Percentiles rank a stretch among this genome's conserved stretches.
Evolutionary conservation across 306 rosid species (phyloP).

Genomic region (Echinosophora koreensis): DNA sequence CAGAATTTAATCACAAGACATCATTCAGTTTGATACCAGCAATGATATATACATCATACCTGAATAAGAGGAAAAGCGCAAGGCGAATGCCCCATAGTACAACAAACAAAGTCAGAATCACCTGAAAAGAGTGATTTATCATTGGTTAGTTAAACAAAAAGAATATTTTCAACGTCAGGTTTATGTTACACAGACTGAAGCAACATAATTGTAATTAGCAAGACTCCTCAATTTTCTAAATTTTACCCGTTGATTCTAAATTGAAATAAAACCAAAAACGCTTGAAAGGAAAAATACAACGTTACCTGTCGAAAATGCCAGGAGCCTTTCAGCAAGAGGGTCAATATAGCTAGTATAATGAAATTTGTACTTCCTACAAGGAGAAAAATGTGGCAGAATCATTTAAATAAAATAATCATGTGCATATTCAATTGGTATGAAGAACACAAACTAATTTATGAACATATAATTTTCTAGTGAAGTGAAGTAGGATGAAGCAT

Average conservation of each 20-base stretch:
- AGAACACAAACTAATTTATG: background rate
- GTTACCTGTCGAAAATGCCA: conserved; percentile 94
- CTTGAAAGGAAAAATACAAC: background rate
- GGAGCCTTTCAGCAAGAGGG: conserved; percentile 71
- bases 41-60: conserved; percentile 55
- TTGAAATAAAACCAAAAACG: background rate
- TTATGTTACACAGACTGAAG: background rate
- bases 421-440: background rate
- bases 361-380: conserved; percentile 90
- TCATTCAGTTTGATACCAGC: background rate
- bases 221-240: background rate
- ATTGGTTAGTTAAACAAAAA: background rate
- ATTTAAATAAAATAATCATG: background rate
- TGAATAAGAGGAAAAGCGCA: conserved; percentile 72
- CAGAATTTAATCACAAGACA: background rate
- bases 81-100: conserved; percentile 93
- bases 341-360: conserved; percentile 77
- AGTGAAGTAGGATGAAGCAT: background rate
- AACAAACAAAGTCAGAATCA: conserved; percentile 77
- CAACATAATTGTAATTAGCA: background rate
- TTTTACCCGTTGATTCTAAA: background rate
- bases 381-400: background rate
- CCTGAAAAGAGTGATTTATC: conserved; percentile 56
- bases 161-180: background rate
- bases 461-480: background rate